A percentile compares a stretch with the other conserved stretches of the same genome.
These are phyloP conservation scores for Corylus americana DNA, from an alignment of 306 rosid species.

Conservation along the genomic window DNA sequence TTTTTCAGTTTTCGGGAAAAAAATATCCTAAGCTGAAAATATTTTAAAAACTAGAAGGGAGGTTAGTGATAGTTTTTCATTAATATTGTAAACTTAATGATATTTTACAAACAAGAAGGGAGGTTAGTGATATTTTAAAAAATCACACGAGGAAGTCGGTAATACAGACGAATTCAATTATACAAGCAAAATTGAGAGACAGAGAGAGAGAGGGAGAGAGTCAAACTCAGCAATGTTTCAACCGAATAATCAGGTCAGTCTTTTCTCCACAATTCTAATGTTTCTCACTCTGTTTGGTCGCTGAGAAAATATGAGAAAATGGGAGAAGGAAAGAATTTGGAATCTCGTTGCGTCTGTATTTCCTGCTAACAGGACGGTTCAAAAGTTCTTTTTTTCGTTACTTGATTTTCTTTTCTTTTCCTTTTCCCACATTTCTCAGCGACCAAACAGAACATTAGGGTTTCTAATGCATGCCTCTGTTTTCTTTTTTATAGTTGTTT, in stretches of 20 bases:
- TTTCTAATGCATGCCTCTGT: slow-evolving; percentile 26
- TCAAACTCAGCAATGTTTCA: slow-evolving; percentile 43
- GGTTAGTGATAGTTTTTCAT: too few relatives aligned
- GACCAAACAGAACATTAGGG: neutral
- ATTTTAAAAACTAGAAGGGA: too few relatives aligned
- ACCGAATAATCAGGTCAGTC: slow-evolving; percentile 45
- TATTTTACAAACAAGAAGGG: too few relatives aligned
- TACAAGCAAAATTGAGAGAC: neutral
- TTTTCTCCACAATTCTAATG: slow-evolving; percentile 3
- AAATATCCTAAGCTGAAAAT: too few relatives aligned
- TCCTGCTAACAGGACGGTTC: neutral
- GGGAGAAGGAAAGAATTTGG: neutral
- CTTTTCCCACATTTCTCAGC: slow-evolving; percentile 2
- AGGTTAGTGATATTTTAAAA: too few relatives aligned
- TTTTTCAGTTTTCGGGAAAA: too few relatives aligned
- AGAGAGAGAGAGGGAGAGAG: slow-evolving; percentile 3
- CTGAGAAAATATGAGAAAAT: slow-evolving; percentile 17
- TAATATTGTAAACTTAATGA: neutral
- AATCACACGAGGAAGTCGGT: too few relatives aligned
- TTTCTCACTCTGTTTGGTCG: slow-evolving; percentile 12
- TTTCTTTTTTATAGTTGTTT: neutral
- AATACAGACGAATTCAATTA: too few relatives aligned
- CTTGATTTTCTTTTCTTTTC: neutral
- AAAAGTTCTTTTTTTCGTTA: neutral
- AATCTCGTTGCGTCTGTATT: neutral